Evolutionary conservation across 306 rosid species (phyloP), one percentile per base, ranked within the genome.

Genomic region (Inga oerstediana): DNA sequence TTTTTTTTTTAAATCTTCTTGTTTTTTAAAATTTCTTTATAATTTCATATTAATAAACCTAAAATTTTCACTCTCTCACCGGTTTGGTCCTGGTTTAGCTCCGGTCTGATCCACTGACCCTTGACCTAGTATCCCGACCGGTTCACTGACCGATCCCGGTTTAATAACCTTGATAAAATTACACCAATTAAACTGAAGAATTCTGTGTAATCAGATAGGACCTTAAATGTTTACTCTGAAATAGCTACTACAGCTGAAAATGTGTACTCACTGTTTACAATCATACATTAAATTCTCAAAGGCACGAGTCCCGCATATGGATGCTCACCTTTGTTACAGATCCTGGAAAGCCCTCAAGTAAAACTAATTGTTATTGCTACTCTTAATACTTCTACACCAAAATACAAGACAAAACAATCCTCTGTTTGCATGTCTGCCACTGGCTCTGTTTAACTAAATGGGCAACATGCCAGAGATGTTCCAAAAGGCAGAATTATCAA

Each of bases 311-410:
- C n/a, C 66, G 14, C 45, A 72, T 22, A 51, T 70, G 32, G 46
- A n/a, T 72, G n/a, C 37, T 61, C 65, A 77, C 79, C 58, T 77
- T 74, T 16, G 77, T 39, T 82, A 84, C 82, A 84, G 11, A 81
- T 69, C 68, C 76, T 70, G 58, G 75, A 64, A 79, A 64, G n/a
- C 51, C 27, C 75, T 41, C 35, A 39, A 45, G 79, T n/a, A 70
- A 78, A 82, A 76, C 74, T 34, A 51, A 84, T 75, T 75, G 39
- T 54, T 62, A 66, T 73, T 66, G 67, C 54, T 12, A 37, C 30
- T 83, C 72, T 67, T 62, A 79, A 80, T 76, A 82, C 79, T 65
- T 66, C 76, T 65, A 79, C 61, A 66, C 59, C 76, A 80, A 88
- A 72, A 76, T 75, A 79, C 51, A 69, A 49, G 65, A 76, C 73